Evolutionary conservation across 2,329 filamentous ascomycete genomes (phyloP).

Genomic region (Didymella sp.): DNA sequence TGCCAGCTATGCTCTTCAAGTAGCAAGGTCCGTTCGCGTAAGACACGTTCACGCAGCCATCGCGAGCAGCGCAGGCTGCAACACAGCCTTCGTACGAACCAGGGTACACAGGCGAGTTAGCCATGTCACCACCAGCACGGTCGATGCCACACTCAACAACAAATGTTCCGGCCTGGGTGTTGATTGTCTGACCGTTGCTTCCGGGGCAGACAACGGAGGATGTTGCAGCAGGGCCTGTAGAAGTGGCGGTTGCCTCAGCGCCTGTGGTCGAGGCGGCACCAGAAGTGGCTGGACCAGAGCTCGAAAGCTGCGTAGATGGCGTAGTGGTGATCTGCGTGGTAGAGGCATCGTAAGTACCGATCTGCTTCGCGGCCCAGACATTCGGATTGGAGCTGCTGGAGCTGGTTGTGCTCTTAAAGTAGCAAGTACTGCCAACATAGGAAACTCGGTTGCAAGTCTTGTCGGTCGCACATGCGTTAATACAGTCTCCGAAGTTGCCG

Average conservation of each 20-base stretch:
- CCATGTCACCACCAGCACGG: constrained; percentile 3
- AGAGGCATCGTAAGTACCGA: too few relatives aligned
- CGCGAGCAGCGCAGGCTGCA: constrained; percentile 1
- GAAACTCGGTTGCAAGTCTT: too few relatives aligned
- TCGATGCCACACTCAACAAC: constrained; percentile 10
- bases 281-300: background rate
- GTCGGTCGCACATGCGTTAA: too few relatives aligned
- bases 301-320: too few relatives aligned
- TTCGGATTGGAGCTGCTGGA: too few relatives aligned
- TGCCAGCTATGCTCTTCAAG: constrained; percentile 8
- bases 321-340: too few relatives aligned
- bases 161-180: constrained; percentile 1
- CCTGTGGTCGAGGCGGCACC: background rate
- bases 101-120: constrained; percentile 8
- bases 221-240: constrained; percentile 1
- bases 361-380: too few relatives aligned
- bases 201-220: constrained; percentile 2
- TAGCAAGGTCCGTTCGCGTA: constrained; percentile 12
- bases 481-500: too few relatives aligned
- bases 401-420: too few relatives aligned
- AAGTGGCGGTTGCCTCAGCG: background rate
- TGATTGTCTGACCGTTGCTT: constrained; percentile 6
- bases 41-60: constrained; percentile 3
- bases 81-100: constrained; percentile 7
- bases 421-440: too few relatives aligned